phyloP scores from a whole-genome alignment of 2,329 filamentous ascomycete species.

The Colletotrichum sp. region DNA sequence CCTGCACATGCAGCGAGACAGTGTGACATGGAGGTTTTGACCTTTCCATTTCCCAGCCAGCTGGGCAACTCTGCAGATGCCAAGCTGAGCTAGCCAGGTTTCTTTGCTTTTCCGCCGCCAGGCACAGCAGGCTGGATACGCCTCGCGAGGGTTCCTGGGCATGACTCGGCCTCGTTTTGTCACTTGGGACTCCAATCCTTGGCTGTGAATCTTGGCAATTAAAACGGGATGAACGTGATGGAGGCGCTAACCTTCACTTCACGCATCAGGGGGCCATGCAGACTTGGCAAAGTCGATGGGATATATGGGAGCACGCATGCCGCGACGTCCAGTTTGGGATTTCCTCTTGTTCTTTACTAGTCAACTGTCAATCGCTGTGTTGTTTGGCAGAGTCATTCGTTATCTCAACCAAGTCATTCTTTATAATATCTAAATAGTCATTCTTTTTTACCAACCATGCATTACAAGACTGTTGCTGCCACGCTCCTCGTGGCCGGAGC shows the following conservation, averaged over 20 bases:
- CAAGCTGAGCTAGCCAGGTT: background rate
- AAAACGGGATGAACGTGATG: conserved; percentile 2
- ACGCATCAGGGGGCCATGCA: background rate
- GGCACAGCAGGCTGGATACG: background rate
- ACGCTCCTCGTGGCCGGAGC: conserved; percentile 21
- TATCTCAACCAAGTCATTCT: conserved; percentile 5
- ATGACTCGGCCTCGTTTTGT: conserved; percentile 9
- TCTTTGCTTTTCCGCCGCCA: background rate
- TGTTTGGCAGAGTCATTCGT: conserved; percentile 15
- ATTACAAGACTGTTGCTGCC: conserved; percentile 12
- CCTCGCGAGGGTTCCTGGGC: background rate
- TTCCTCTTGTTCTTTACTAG: background rate
- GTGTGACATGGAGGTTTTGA: background rate
- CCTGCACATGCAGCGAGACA: background rate
- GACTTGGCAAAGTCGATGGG: conserved; percentile 7
- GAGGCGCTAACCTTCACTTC: background rate
- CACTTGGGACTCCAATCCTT: background rate
- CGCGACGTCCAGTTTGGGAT: background rate
- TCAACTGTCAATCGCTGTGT: background rate
- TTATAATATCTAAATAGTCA: background rate
- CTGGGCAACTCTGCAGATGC: background rate
- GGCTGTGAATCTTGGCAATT: conserved; percentile 11
- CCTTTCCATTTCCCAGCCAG: background rate
- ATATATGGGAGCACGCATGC: conserved; percentile 8
- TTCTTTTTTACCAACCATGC: conserved; percentile 9